Evolutionary conservation across 768 basidiomycete species (phyloP).

Genomic region (Udeniomyces megalosporus): DNA sequence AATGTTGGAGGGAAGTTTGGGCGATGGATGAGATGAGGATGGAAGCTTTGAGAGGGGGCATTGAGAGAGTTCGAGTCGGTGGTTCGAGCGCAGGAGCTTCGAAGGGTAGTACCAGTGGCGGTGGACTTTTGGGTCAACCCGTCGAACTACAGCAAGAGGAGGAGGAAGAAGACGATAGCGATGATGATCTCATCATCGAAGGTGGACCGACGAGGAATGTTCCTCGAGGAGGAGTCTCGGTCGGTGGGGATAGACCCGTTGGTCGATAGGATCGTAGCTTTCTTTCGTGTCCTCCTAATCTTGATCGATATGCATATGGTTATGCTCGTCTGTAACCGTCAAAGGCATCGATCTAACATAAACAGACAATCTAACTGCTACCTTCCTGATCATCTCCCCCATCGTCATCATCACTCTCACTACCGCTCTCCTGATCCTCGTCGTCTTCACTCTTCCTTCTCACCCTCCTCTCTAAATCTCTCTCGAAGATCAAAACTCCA

Average conservation of each 20-base stretch:
- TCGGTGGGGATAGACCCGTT: too few species aligned
- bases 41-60: background rate
- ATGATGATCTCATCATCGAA: background rate
- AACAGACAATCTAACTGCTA: background rate
- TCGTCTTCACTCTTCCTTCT: background rate
- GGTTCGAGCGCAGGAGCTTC: too few species aligned
- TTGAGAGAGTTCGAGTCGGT: background rate
- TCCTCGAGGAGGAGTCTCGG: too few species aligned
- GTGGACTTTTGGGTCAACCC: background rate
- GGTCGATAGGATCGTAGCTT: too few species aligned
- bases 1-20: background rate
- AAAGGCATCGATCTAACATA: too few species aligned
- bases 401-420: background rate
- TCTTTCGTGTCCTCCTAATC: too few species aligned
- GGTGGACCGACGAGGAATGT: background rate
- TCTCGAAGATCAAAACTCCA: slow-evolving; percentile 9
- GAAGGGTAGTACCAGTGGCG: too few species aligned
- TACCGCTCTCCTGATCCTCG: background rate
- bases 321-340: too few species aligned
- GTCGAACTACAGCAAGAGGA: background rate
- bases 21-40: background rate
- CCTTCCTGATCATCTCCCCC: too few species aligned
- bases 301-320: too few species aligned
- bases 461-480: background rate
- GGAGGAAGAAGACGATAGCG: background rate